Conservation (phyloP, 202 grass and related monocot species). For the Zizania palustris region DNA sequence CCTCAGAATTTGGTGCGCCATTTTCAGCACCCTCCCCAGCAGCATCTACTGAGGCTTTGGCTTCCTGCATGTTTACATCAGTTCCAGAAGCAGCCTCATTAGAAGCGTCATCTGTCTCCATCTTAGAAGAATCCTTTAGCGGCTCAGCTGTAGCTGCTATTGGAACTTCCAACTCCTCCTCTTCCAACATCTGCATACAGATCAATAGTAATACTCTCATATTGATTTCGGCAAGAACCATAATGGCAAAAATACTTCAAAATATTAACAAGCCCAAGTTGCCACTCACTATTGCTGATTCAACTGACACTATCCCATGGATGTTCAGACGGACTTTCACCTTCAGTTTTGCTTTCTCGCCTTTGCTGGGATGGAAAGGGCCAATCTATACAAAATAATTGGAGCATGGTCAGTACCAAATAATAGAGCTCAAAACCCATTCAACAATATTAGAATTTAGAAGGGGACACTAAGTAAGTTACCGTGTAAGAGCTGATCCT, state of each 20-base stretch:
- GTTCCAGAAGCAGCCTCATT: constrained; percentile 50
- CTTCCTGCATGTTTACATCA: constrained; percentile 75
- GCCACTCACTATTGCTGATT: constrained; percentile 73
- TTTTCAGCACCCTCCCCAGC: constrained; percentile 60
- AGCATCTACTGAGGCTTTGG: constrained; percentile 48
- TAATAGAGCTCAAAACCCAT: background rate
- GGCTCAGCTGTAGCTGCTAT: constrained; percentile 53
- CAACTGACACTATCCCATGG: constrained; percentile 80
- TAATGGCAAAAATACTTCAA: background rate
- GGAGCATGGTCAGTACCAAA: background rate
- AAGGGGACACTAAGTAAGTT: constrained; percentile 1
- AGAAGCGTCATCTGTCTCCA: constrained; percentile 76
- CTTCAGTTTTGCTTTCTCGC: constrained; percentile 76
- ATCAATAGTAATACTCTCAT: background rate
- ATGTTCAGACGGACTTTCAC: constrained; percentile 90
- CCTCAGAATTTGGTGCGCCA: constrained; percentile 54
- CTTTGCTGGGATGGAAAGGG: constrained; percentile 77
- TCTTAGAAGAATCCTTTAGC: constrained; percentile 66
- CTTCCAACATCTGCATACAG: constrained; percentile 80
- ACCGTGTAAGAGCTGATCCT: constrained; percentile 94
- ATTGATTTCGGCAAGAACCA: background rate
- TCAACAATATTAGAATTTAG: background rate
- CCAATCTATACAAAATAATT: constrained; percentile 58
- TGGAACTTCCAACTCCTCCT: constrained; percentile 82
- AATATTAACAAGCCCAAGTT: background rate